phyloP scores from a whole-genome alignment of 768 basidiomycete genomes.

The Grammothele lineata region DNA sequence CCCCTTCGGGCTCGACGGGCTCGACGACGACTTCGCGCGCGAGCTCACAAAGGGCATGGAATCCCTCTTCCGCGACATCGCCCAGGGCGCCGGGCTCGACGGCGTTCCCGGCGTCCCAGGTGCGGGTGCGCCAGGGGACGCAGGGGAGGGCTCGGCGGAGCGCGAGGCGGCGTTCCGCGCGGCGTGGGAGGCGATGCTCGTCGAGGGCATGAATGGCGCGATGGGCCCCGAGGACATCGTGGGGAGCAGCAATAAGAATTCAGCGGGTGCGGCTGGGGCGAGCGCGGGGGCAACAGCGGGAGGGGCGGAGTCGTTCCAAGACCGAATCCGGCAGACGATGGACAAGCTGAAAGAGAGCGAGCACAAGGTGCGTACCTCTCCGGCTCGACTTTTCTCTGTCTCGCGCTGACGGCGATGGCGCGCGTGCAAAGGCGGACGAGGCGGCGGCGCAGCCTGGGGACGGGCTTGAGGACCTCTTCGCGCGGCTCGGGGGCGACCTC shows the following conservation, averaged over 20 bases:
- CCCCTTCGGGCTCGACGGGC: slow-evolving; percentile 19
- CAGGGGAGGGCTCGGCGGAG: slow-evolving; percentile 18
- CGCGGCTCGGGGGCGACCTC: slow-evolving; percentile 36
- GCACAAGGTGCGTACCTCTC: slow-evolving; percentile 5
- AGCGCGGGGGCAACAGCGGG: slow-evolving; percentile 15
- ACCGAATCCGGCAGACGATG: slow-evolving; percentile 67
- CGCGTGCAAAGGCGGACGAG: slow-evolving; percentile 22
- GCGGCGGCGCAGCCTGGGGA: slow-evolving; percentile 26
- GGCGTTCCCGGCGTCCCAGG: slow-evolving; percentile 6
- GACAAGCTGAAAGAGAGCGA: slow-evolving; percentile 71
- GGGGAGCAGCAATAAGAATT: too few species aligned
- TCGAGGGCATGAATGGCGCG: slow-evolving; percentile 53
- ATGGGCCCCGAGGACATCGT: slow-evolving; percentile 8
- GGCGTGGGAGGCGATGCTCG: slow-evolving; percentile 70
- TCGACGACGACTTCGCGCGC: slow-evolving; percentile 31
- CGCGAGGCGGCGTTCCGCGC: slow-evolving; percentile 43
- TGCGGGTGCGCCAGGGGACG: too few species aligned
- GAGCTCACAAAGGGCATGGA: slow-evolving; percentile 44
- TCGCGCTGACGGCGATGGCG: too few species aligned
- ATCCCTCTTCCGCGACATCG: slow-evolving; percentile 37
- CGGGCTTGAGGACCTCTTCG: slow-evolving; percentile 49
- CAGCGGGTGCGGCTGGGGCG: slow-evolving; percentile 14
- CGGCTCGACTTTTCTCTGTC: too few species aligned
- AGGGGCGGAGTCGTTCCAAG: slow-evolving; percentile 50
- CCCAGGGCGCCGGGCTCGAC: slow-evolving; percentile 18